phyloP scores from a whole-genome alignment of 345 rosid genomes.

The Tarenaya hassleriana region DNA sequence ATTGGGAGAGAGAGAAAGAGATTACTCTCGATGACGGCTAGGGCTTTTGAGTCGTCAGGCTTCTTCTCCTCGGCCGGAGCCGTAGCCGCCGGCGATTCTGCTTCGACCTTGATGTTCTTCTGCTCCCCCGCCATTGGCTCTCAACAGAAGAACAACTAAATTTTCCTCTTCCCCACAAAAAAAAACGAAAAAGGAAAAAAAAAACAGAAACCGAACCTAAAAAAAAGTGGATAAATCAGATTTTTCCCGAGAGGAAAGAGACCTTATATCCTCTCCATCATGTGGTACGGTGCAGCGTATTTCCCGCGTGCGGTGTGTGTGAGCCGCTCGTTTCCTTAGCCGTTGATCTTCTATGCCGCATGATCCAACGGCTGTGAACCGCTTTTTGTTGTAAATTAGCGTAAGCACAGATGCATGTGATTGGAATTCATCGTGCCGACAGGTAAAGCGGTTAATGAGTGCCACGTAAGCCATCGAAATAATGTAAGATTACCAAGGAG shows the following conservation, averaged over 20 bases:
- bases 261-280: conserved; percentile 27
- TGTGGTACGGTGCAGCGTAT: conserved; percentile 22
- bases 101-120: conserved; percentile 28
- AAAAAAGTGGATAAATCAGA: conserved; percentile 4
- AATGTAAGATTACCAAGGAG: too few relatives aligned
- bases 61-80: conserved; percentile 36
- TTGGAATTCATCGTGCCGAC: conserved; percentile 42
- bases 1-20: conserved; percentile 5
- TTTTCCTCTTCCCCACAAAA: background rate
- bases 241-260: background rate
- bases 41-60: conserved; percentile 56
- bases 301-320: conserved; percentile 27
- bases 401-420: conserved; percentile 28
- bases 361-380: conserved; percentile 33
- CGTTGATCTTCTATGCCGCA: conserved; percentile 24
- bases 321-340: conserved; percentile 8
- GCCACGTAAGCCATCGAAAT: conserved; percentile 26
- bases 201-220: conserved; percentile 1
- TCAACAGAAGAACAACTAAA: conserved; percentile 1
- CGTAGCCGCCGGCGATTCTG: conserved; percentile 29
- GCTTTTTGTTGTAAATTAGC: background rate
- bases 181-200: conserved; percentile 1
- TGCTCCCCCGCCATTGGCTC: conserved; percentile 57
- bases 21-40: conserved; percentile 56
- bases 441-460: conserved; percentile 26